A percentile compares a stretch with the other conserved stretches of the same genome.
Evolutionary conservation across 176 grass and related monocot genomes (phyloP).

Genomic region (Eleusine coracana): DNA sequence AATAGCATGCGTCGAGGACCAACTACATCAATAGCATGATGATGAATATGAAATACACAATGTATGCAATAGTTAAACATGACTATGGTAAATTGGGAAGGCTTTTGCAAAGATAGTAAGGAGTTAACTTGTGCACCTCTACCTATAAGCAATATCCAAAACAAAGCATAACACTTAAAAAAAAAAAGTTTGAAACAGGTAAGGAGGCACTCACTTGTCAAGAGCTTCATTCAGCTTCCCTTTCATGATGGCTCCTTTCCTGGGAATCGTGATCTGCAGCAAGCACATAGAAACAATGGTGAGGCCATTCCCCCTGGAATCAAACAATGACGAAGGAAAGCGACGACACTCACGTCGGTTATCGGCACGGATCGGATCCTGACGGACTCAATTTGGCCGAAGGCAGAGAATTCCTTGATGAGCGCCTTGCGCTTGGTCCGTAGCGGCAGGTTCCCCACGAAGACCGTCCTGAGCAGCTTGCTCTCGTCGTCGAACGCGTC

Average conservation of each 20-base stretch:
- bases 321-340: neutral
- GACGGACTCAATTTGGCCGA: conserved; percentile 81
- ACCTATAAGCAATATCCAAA: neutral
- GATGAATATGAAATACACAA: neutral
- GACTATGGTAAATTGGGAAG: neutral
- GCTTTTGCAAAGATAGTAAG: neutral
- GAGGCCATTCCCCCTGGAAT: neutral
- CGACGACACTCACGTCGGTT: conserved; percentile 57
- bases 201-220: conserved; percentile 59
- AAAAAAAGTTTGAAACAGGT: neutral
- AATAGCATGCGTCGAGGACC: neutral
- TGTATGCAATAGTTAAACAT: neutral
- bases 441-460: conserved; percentile 92
- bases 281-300: conserved; percentile 7
- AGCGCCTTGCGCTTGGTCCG: conserved; percentile 70
- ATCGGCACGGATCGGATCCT: conserved; percentile 92
- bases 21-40: conserved; percentile 9
- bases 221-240: conserved; percentile 73
- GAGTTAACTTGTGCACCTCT: neutral
- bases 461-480: conserved; percentile 85
- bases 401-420: conserved; percentile 66
- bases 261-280: conserved; percentile 78
- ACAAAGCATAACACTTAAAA: neutral
- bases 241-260: conserved; percentile 70
- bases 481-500: conserved; percentile 79